Percentiles rank a stretch among this genome's conserved stretches.
Evolutionary conservation across 1,139 yeast genomes (phyloP).

Genomic region (Candida labiduridarum): DNA sequence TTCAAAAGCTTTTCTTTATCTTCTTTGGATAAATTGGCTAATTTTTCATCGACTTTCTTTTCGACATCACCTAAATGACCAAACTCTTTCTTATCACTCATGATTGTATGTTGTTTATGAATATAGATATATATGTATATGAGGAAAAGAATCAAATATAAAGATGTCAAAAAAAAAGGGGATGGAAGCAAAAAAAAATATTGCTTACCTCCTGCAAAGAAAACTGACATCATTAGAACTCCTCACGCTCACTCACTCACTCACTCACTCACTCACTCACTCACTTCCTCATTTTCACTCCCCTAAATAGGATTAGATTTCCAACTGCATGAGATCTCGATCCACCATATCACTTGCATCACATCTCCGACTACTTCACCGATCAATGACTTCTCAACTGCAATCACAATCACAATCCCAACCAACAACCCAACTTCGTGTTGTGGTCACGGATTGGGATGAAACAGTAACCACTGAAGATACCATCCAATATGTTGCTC

Average conservation of each 20-base stretch:
- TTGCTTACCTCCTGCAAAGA: not conserved
- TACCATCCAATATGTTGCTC: slow-evolving; percentile 55
- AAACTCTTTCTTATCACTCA: slow-evolving; percentile 17
- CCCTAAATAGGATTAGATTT: not conserved
- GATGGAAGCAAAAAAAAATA: not conserved
- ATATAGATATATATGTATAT: not conserved
- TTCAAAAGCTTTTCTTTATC: slow-evolving; percentile 2
- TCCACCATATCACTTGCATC: not conserved
- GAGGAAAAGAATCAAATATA: not conserved
- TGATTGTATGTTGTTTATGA: not conserved
- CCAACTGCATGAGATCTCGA: not conserved
- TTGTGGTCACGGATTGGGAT: slow-evolving; percentile 65
- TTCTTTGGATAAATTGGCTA: not conserved
- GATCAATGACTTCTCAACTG: not conserved
- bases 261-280: too few relatives aligned
- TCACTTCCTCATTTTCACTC: not conserved
- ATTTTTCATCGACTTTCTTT: slow-evolving; percentile 10
- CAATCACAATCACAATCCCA: not conserved
- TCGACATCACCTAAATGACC: slow-evolving; percentile 19
- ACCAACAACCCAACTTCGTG: slow-evolving; percentile 8
- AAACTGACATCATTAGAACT: too few relatives aligned
- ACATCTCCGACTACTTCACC: not conserved
- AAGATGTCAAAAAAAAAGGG: not conserved
- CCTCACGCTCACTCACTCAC: too few relatives aligned
- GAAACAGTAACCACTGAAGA: slow-evolving; percentile 65